A percentile compares a stretch with the other conserved stretches of the same genome.
Conservation (phyloP, 2,329 filamentous ascomycete species). For the Escovopsis sp. region DNA sequence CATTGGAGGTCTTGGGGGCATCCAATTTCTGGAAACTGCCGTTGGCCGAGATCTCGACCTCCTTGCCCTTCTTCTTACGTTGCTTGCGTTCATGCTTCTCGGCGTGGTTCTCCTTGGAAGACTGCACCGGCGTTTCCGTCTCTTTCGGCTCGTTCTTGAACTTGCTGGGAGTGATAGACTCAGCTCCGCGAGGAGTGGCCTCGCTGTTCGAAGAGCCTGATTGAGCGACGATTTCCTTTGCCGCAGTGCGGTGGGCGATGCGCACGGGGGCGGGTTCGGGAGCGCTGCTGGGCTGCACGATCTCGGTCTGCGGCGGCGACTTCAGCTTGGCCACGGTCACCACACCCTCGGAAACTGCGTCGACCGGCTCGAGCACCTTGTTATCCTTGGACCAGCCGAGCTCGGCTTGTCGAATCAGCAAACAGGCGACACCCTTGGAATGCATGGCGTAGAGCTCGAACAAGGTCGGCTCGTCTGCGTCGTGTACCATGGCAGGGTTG, state of each 20-base stretch:
- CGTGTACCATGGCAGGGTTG: constrained; percentile 48
- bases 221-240: constrained; percentile 22
- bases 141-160: constrained; percentile 32
- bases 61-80: constrained; percentile 54
- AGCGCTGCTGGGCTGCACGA: constrained; percentile 12
- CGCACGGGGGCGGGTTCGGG: constrained; percentile 21
- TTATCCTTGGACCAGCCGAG: constrained; percentile 85
- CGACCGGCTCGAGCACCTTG: constrained; percentile 66
- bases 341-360: constrained; percentile 59
- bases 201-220: constrained; percentile 10
- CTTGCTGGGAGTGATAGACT: constrained; percentile 22
- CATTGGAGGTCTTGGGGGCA: constrained; percentile 17
- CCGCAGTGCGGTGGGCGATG: constrained; percentile 18
- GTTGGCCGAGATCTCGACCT: constrained; percentile 31
- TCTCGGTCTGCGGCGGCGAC: constrained; percentile 30
- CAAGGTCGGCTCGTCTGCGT: constrained; percentile 55
- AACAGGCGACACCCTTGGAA: constrained; percentile 85
- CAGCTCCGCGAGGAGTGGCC: constrained; percentile 16
- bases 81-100: constrained; percentile 50
- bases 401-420: constrained; percentile 76
- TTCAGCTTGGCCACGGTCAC: constrained; percentile 63
- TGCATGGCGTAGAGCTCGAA: constrained; percentile 98
- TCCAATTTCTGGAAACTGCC: constrained; percentile 19
- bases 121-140: constrained; percentile 27
- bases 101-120: constrained; percentile 22